These are phyloP conservation scores for Tolypocladium capitatum DNA, from an alignment of 2,329 filamentous ascomycete genomes.

Conservation along the genomic window DNA sequence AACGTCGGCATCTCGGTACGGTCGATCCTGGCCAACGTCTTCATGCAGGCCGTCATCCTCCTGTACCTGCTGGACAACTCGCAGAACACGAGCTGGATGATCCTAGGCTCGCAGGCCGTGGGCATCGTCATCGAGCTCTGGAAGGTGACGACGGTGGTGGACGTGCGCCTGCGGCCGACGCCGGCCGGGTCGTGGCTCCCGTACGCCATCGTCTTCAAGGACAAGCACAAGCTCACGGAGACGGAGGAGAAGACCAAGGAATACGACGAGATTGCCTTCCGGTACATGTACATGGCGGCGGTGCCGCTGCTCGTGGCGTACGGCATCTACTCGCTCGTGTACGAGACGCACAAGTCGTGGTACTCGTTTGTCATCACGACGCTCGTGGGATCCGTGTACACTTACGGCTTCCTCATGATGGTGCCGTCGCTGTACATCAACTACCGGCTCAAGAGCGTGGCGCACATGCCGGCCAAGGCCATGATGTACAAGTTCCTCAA, in stretches of 20 bases:
- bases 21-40: conserved; percentile 90
- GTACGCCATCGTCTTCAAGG: conserved; percentile 74
- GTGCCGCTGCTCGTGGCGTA: conserved; percentile 82
- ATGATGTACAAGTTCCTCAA: conserved; percentile 99
- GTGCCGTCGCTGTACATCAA: conserved; percentile 96
- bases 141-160: conserved; percentile 94
- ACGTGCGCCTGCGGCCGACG: conserved; percentile 66
- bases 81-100: conserved; percentile 98
- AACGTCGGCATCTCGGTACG: conserved; percentile 93
- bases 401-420: conserved; percentile 99
- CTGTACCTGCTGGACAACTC: conserved; percentile 95
- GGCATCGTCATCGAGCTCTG: conserved; percentile 61
- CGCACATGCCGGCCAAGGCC: conserved; percentile 91
- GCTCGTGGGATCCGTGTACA: conserved; percentile 89
- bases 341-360: conserved; percentile 95
- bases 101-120: conserved; percentile 81
- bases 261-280: conserved; percentile 95
- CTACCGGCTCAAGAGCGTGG: conserved; percentile 88
- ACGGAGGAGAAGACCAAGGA: conserved; percentile 97
- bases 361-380: conserved; percentile 94
- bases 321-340: conserved; percentile 78
- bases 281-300: conserved; percentile 88
- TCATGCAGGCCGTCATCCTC: conserved; percentile 95
- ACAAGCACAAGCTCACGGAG: conserved; percentile 91
- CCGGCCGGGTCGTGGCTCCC: conserved; percentile 59